Conservation (phyloP, 345 rosid genomes). For the Hypericum androsaemum region DNA sequence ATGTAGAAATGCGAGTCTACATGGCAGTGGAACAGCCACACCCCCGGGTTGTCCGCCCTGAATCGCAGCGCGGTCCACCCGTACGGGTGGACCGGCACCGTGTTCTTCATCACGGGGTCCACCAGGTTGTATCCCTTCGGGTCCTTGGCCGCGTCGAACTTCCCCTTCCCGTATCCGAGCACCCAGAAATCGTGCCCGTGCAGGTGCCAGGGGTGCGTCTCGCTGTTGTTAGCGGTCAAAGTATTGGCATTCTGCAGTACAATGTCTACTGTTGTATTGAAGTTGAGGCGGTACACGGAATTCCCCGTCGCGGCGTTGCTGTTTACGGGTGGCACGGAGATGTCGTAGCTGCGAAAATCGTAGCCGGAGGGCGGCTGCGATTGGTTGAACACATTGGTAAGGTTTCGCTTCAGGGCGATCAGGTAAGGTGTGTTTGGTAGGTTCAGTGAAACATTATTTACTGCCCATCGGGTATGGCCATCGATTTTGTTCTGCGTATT, state of each 20-base stretch:
- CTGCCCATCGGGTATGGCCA: constrained; percentile 37
- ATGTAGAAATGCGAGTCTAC: constrained; percentile 56
- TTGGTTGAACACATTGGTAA: constrained; percentile 30
- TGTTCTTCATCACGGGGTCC: constrained; percentile 67
- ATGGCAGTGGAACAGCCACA: constrained; percentile 70
- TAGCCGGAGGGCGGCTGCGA: constrained; percentile 34
- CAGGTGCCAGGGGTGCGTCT: constrained; percentile 80
- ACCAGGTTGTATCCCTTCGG: constrained; percentile 40
- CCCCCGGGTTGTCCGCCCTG: constrained; percentile 54
- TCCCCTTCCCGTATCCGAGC: constrained; percentile 51
- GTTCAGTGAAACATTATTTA: constrained; percentile 53
- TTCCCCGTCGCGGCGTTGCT: constrained; percentile 29
- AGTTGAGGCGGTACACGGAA: constrained; percentile 37
- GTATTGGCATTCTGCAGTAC: constrained; percentile 61
- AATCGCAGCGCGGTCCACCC: constrained; percentile 75
- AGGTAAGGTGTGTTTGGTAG: constrained; percentile 52
- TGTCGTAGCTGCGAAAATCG: constrained; percentile 19
- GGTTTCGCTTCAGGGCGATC: constrained; percentile 41
- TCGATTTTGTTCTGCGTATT: constrained; percentile 47
- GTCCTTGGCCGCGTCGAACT: constrained; percentile 39
- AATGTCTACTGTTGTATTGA: constrained; percentile 52
- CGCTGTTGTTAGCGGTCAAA: constrained; percentile 27
- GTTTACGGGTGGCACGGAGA: constrained; percentile 7
- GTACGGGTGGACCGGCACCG: constrained; percentile 58
- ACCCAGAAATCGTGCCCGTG: constrained; percentile 93